Conservation (phyloP, 306 rosid species). For the Erythrophleum fordii region DNA sequence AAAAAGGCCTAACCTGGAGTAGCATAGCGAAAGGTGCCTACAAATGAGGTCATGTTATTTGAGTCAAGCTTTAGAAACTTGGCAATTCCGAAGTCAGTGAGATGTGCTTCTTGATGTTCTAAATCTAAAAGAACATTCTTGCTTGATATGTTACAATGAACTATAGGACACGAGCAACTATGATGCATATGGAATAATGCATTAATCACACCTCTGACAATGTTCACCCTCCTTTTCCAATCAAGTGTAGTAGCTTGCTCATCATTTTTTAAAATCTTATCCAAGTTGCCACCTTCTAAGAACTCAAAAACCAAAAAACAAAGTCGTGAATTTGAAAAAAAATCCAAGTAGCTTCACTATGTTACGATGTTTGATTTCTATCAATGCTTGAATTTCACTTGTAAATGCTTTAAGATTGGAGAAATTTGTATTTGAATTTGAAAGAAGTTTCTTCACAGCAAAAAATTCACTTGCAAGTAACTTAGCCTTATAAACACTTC, state of each 20-base stretch:
- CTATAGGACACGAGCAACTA: no score
- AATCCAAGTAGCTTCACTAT: conserved; percentile 24
- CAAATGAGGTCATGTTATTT: conserved; percentile 30
- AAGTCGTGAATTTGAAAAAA: background rate
- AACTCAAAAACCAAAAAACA: conserved; percentile 33
- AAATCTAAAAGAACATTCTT: no score
- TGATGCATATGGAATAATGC: no score
- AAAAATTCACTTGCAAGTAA: conserved; percentile 15
- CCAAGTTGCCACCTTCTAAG: conserved; percentile 25
- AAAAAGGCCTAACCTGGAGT: conserved; percentile 30
- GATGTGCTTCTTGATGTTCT: conserved; percentile 13
- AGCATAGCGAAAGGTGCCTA: conserved; percentile 35
- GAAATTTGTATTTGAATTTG: background rate
- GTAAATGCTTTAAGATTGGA: background rate
- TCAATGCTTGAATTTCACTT: conserved; percentile 29
- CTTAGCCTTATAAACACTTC: conserved; percentile 30
- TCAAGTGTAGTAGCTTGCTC: no score
- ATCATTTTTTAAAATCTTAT: no score
- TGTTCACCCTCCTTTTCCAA: no score
- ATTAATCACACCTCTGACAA: no score
- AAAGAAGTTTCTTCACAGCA: conserved; percentile 40
- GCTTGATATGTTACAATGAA: no score
- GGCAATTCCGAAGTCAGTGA: conserved; percentile 34
- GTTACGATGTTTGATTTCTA: conserved; percentile 34
- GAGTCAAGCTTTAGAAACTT: conserved; percentile 29